Percentiles rank a stretch among this genome's conserved stretches.
Evolutionary conservation across 2,329 filamentous ascomycete genomes (phyloP).

Genomic region (Aspergillus phoenicis): DNA sequence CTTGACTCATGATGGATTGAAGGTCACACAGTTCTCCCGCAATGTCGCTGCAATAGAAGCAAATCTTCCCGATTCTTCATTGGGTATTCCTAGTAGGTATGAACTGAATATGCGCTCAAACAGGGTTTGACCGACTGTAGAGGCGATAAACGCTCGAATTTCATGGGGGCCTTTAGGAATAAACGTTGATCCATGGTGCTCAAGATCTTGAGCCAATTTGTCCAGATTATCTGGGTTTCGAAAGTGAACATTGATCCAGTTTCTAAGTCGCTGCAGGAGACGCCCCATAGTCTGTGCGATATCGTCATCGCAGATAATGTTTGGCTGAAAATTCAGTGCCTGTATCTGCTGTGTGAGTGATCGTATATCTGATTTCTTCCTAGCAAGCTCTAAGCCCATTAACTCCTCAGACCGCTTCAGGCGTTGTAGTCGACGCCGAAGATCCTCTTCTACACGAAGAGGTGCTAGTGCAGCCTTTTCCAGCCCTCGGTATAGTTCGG

Average conservation of each 20-base stretch:
- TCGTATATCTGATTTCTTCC: conserved; percentile 15
- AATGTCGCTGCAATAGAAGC: background rate
- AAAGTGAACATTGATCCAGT: conserved; percentile 22
- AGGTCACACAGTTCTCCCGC: conserved; percentile 13
- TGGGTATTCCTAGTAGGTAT: background rate
- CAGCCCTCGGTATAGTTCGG: background rate
- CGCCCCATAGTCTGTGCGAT: conserved; percentile 9
- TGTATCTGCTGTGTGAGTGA: conserved; percentile 8
- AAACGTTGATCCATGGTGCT: background rate
- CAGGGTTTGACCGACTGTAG: background rate
- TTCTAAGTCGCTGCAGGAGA: conserved; percentile 16
- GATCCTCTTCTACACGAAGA: background rate
- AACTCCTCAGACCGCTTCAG: background rate
- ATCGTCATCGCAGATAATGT: conserved; percentile 20
- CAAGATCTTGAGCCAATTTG: background rate
- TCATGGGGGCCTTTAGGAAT: background rate
- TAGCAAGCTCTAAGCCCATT: background rate
- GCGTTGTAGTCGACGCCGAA: background rate
- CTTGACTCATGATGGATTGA: background rate
- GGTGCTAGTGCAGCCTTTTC: background rate
- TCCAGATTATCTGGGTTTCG: background rate
- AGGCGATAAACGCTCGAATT: background rate
- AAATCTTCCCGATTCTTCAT: background rate
- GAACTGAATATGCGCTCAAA: background rate
- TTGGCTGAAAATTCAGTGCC: background rate